Evolutionary conservation across 768 basidiomycete species (phyloP).

Genomic region (Kwoniella europaea): DNA sequence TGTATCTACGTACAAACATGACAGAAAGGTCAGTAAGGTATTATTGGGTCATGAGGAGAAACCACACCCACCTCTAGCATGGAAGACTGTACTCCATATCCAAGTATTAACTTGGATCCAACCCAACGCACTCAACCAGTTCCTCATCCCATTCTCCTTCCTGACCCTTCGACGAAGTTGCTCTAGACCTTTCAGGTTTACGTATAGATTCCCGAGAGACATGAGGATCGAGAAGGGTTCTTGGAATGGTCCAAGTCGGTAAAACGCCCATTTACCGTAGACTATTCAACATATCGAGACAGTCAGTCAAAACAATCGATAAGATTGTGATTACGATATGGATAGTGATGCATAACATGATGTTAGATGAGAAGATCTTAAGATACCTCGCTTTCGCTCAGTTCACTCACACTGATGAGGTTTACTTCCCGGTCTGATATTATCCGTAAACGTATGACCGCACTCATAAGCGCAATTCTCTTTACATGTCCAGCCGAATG

Average conservation of each 20-base stretch:
- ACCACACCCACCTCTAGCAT: conserved; percentile 85
- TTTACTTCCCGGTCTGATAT: conserved; percentile 54
- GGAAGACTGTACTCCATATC: conserved; percentile 90
- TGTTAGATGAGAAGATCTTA: no score
- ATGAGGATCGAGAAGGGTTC: conserved; percentile 92
- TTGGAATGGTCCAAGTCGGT: conserved; percentile 83
- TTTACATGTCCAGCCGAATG: conserved; percentile 83
- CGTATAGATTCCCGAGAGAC: conserved; percentile 81
- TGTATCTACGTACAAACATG: no score
- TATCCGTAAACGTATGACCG: conserved; percentile 76
- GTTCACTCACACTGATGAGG: conserved; percentile 51
- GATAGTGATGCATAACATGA: no score
- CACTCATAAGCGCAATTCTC: conserved; percentile 90
- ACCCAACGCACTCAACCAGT: conserved; percentile 59
- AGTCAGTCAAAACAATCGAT: no score
- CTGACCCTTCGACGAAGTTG: conserved; percentile 46
- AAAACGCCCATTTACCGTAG: conserved; percentile 97
- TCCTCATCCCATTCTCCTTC: conserved; percentile 44
- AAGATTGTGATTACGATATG: no score
- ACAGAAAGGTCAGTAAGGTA: no score
- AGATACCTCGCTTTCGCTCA: no score
- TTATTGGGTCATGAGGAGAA: no score
- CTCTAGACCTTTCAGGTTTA: conserved; percentile 68
- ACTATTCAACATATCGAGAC: conserved; percentile 46
- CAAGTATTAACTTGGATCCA: conserved; percentile 82